phyloP scores from a whole-genome alignment of 106 monocot genomes.

The Triglochin maritima region DNA sequence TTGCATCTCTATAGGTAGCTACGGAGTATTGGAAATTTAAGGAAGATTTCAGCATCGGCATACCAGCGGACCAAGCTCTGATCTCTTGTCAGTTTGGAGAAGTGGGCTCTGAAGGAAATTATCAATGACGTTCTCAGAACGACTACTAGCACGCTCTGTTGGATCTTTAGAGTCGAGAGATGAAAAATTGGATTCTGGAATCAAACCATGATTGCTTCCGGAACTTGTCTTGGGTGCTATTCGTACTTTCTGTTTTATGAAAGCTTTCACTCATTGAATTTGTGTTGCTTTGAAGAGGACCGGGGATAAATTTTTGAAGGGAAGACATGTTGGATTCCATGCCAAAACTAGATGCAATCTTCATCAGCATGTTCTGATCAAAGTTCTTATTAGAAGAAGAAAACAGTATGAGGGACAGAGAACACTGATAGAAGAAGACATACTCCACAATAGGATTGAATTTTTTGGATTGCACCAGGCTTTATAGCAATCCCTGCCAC shows the following conservation, averaged over 20 bases:
- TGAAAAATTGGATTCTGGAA: not conserved
- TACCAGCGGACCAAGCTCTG: conserved; percentile 11
- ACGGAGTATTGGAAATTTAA: too few relatives aligned
- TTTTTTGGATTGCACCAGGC: not conserved
- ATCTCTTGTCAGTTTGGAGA: conserved; percentile 7
- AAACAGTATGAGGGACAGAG: not conserved
- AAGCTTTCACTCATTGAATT: not conserved
- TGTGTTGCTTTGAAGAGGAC: conserved; percentile 5
- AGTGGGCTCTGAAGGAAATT: conserved; percentile 12
- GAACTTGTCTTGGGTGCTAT: not conserved
- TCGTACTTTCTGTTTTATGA: not conserved
- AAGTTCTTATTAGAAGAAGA: conserved; percentile 1
- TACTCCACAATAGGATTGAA: conserved; percentile 2
- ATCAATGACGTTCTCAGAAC: conserved; percentile 10
- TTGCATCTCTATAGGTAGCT: too few relatives aligned
- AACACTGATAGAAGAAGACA: not conserved
- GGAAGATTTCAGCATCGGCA: too few relatives aligned
- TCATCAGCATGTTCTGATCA: conserved; percentile 2
- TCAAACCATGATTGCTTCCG: not conserved
- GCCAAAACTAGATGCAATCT: conserved; percentile 2
- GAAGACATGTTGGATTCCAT: not conserved
- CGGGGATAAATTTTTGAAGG: not conserved
- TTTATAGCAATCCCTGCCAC: conserved; percentile 9
- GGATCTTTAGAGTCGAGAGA: conserved; percentile 2
- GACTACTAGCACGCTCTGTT: conserved; percentile 1